Conservation (phyloP, 176 grass and related monocot species). For the Carex littledalei region DNA sequence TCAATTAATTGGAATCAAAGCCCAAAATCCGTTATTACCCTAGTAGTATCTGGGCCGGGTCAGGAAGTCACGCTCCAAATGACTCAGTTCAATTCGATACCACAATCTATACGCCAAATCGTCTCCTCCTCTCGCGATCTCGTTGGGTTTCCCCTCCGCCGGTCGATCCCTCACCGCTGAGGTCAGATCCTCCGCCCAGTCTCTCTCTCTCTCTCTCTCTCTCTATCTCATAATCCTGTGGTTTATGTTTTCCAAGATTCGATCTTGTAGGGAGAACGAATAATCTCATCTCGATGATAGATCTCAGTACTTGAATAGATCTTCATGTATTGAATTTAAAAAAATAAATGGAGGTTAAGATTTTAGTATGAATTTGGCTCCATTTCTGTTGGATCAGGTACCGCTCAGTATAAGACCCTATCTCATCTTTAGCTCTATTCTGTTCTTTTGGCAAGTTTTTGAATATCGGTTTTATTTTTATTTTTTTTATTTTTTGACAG, state of each 20-base stretch:
- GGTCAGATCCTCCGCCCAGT: too few relatives aligned
- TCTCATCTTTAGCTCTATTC: neutral
- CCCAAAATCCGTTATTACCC: too few relatives aligned
- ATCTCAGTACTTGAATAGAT: neutral
- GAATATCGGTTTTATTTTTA: neutral
- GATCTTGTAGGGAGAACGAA: neutral
- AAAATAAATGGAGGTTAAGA: neutral
- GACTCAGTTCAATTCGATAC: neutral
- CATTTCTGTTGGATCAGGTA: neutral
- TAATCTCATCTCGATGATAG: neutral
- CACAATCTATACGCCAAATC: neutral
- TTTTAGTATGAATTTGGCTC: neutral
- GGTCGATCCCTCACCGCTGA: neutral
- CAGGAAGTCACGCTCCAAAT: too few relatives aligned
- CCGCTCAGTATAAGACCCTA: neutral
- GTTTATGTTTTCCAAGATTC: neutral
- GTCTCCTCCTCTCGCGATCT: neutral
- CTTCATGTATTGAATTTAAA: neutral
- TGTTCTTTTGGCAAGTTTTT: neutral
- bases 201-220: neutral
- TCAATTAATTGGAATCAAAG: too few relatives aligned
- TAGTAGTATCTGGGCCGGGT: too few relatives aligned
- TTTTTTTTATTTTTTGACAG: neutral
- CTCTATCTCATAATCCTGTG: neutral
- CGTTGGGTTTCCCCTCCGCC: neutral